These are phyloP conservation scores for Davidsoniella virescens DNA, from an alignment of 2,329 filamentous ascomycete species.

Conservation along the genomic window DNA sequence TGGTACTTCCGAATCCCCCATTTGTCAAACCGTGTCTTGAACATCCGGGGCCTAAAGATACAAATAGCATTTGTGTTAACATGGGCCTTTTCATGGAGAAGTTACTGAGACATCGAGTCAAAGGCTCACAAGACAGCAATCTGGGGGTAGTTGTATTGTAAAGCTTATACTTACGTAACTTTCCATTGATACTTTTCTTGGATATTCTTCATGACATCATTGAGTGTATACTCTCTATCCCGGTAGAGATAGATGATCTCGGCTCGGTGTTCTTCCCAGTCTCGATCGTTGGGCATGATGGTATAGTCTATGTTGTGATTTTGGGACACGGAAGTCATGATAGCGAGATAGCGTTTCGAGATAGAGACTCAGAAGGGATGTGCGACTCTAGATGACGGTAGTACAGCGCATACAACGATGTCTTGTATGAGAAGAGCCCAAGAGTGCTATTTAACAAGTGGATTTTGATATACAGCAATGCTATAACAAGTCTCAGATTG, in stretches of 20 bases:
- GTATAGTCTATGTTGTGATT: neutral
- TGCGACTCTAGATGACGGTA: too few relatives aligned
- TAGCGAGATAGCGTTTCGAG: too few relatives aligned
- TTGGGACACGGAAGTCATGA: too few relatives aligned
- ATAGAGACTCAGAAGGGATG: too few relatives aligned
- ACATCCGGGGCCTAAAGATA: constrained; percentile 10
- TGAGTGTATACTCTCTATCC: constrained; percentile 10
- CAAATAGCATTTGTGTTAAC: neutral
- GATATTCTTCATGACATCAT: constrained; percentile 10
- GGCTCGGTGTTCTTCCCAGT: constrained; percentile 9
- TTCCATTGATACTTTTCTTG: constrained; percentile 11
- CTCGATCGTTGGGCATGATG: constrained; percentile 5
- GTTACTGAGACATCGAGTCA: neutral
- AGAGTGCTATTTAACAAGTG: too few relatives aligned
- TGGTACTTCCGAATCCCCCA: constrained; percentile 13
- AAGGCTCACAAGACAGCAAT: neutral
- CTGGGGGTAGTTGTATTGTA: neutral
- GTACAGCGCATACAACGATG: too few relatives aligned
- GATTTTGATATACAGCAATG: too few relatives aligned
- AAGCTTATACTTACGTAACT: constrained; percentile 11
- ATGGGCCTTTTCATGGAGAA: too few relatives aligned
- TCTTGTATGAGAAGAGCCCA: too few relatives aligned
- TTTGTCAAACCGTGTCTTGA: constrained; percentile 13
- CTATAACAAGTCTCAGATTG: too few relatives aligned
- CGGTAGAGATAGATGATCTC: constrained; percentile 12